Evolutionary conservation across 768 basidiomycete genomes (phyloP).

Genomic region (Gloeopeniophorella convolvens): DNA sequence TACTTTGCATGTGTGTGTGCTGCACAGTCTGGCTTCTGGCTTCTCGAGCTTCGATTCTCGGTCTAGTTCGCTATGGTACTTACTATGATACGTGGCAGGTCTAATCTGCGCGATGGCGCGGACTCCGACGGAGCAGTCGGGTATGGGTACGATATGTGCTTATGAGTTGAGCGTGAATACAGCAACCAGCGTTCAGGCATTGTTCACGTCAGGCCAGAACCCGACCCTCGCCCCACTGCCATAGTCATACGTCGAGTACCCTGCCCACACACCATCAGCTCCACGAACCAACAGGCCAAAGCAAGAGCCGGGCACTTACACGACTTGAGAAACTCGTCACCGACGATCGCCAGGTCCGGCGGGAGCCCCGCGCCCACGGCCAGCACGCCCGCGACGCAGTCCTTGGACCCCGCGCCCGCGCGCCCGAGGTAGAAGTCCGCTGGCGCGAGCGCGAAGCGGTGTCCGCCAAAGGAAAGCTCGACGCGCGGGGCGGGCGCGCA

Average conservation of each 20-base stretch:
- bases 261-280: slow-evolving; percentile 27
- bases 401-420: slow-evolving; percentile 32
- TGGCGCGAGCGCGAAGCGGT: slow-evolving; percentile 36
- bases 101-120: too few relatives aligned
- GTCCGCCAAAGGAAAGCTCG: slow-evolving; percentile 40
- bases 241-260: slow-evolving; percentile 60
- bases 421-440: slow-evolving; percentile 53
- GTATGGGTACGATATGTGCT: too few relatives aligned
- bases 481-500: slow-evolving; percentile 35
- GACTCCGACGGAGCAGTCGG: too few relatives aligned
- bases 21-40: too few relatives aligned
- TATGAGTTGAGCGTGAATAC: neutral
- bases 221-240: slow-evolving; percentile 48
- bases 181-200: slow-evolving; percentile 19
- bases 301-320: slow-evolving; percentile 35
- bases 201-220: slow-evolving; percentile 50
- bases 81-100: too few relatives aligned
- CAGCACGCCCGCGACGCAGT: slow-evolving; percentile 53
- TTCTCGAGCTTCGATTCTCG: too few relatives aligned
- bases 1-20: too few relatives aligned
- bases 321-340: slow-evolving; percentile 60
- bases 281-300: neutral
- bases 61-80: too few relatives aligned
- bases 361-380: slow-evolving; percentile 41
- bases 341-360: slow-evolving; percentile 51